phyloP scores from a whole-genome alignment of 2,329 filamentous ascomycete genomes.

The Clonostachys rhizophaga region DNA sequence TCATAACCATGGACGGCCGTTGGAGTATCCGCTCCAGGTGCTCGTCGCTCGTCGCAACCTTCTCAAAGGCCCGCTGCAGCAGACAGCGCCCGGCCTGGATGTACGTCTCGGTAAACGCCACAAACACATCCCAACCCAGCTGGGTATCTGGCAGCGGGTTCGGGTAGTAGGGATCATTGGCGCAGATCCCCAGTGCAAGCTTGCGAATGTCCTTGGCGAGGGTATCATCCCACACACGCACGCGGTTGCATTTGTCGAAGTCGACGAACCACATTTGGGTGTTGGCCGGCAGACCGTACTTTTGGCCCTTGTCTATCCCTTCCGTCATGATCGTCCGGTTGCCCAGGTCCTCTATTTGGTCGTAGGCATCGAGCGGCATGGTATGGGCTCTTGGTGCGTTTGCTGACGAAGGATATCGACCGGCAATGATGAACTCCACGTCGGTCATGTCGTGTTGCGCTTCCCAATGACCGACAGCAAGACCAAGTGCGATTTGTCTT shows the following conservation, averaged over 20 bases:
- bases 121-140: conserved; percentile 6
- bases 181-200: conserved; percentile 4
- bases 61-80: conserved; percentile 4
- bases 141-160: conserved; percentile 4
- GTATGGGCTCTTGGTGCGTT: neutral
- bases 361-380: conserved; percentile 1
- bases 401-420: neutral
- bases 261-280: conserved; percentile 6
- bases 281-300: conserved; percentile 1
- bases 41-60: conserved; percentile 4
- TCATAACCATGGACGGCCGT: conserved; percentile 5
- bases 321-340: conserved; percentile 1
- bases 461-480: conserved; percentile 5
- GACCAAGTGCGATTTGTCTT: conserved; percentile 4
- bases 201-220: conserved; percentile 2
- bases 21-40: conserved; percentile 3
- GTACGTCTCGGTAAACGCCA: conserved; percentile 4
- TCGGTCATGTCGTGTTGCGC: conserved; percentile 6
- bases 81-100: conserved; percentile 2
- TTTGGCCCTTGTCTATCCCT: neutral
- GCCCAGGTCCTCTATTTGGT: conserved; percentile 1
- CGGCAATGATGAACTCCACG: conserved; percentile 5
- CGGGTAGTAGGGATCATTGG: conserved; percentile 4
- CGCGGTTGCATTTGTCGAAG: conserved; percentile 6
- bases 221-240: conserved; percentile 3